These are phyloP conservation scores for Xylariales sp. DNA, from an alignment of 2,329 filamentous ascomycete genomes.

Conservation along the genomic window DNA sequence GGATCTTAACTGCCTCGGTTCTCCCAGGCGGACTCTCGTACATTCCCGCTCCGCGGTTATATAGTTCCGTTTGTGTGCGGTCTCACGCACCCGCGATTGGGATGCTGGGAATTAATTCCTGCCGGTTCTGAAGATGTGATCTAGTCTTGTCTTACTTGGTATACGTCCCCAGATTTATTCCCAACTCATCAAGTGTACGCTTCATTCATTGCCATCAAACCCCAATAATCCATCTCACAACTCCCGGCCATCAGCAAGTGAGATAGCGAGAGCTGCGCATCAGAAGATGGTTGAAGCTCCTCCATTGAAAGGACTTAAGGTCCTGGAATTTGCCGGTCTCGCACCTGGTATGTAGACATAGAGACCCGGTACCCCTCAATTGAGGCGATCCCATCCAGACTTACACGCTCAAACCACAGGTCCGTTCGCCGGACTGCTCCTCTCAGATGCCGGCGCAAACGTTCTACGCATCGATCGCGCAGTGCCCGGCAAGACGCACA, in stretches of 20 bases:
- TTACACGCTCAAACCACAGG: constrained; percentile 56
- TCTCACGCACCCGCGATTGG: background rate
- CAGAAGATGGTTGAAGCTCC: constrained; percentile 33
- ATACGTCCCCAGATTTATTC: background rate
- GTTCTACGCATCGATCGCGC: constrained; percentile 81
- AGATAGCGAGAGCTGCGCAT: no score
- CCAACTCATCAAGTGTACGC: background rate
- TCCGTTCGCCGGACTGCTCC: constrained; percentile 82
- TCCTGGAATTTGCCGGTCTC: constrained; percentile 57
- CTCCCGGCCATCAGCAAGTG: no score
- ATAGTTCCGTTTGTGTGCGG: constrained; percentile 4
- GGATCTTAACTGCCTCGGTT: constrained; percentile 8
- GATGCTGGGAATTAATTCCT: background rate
- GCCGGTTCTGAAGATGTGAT: background rate
- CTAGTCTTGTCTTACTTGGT: no score
- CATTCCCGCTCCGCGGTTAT: constrained; percentile 9
- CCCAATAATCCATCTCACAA: no score
- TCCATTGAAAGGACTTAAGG: constrained; percentile 47
- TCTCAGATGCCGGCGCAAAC: constrained; percentile 83
- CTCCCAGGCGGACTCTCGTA: constrained; percentile 1
- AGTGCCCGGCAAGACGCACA: constrained; percentile 36
- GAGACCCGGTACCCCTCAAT: background rate
- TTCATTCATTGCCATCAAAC: no score
- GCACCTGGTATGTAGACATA: constrained; percentile 48
- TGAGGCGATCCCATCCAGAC: no score